Conservation (phyloP, 1,284 basidiomycete genomes). For the Ceratobasidium sp. region DNA sequence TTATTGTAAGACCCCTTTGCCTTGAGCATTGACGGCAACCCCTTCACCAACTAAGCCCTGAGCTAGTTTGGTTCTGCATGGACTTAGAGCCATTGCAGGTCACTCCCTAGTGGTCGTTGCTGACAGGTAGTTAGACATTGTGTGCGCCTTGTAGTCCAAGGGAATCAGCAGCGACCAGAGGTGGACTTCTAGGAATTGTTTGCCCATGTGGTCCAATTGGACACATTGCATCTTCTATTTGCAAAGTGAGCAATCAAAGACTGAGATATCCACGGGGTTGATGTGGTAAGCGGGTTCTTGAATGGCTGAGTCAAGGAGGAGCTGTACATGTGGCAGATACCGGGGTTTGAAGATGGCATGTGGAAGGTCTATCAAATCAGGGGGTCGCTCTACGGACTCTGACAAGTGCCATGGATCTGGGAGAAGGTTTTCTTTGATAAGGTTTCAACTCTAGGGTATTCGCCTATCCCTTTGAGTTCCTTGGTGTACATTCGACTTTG, state of each 20-base stretch:
- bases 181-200: too few relatives aligned
- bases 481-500: background rate
- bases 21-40: too few relatives aligned
- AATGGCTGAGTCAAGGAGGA: conserved; percentile 54
- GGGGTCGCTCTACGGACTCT: conserved; percentile 50
- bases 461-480: background rate
- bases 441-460: background rate
- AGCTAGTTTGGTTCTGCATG: too few relatives aligned
- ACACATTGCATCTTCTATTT: too few relatives aligned
- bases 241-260: too few relatives aligned
- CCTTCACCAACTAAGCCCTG: too few relatives aligned
- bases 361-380: conserved; percentile 41
- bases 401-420: conserved; percentile 47
- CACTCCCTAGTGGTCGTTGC: conserved; percentile 49
- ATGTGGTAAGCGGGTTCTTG: conserved; percentile 52
- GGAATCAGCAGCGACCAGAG: too few relatives aligned
- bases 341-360: conserved; percentile 48
- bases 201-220: too few relatives aligned
- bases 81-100: too few relatives aligned
- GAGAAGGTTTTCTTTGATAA: background rate
- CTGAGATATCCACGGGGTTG: conserved; percentile 53
- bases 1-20: too few relatives aligned
- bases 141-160: too few relatives aligned
- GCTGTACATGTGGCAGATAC: conserved; percentile 56
- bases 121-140: too few relatives aligned